phyloP scores from a whole-genome alignment of 768 basidiomycete species.

The Chalciporus chontae region DNA sequence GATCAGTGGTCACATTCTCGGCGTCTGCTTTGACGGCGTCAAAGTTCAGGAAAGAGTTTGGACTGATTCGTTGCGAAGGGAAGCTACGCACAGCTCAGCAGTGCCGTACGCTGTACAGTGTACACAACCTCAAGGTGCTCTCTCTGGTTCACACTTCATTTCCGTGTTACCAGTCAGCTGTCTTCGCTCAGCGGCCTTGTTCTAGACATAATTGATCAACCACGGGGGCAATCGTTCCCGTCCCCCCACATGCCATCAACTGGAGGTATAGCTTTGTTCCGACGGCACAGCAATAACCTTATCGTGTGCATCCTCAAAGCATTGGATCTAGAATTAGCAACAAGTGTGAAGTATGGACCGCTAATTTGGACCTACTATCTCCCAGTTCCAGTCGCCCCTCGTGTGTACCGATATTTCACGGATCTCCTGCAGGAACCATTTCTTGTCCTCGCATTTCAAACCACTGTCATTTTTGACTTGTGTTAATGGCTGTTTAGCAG shows the following conservation, averaged over 20 bases:
- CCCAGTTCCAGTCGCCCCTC: neutral
- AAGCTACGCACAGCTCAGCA: neutral
- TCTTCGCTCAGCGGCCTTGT: neutral
- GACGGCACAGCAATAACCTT: too few relatives aligned
- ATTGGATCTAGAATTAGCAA: too few relatives aligned
- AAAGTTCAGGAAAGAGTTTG: neutral
- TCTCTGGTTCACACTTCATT: neutral
- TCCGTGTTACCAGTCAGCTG: neutral
- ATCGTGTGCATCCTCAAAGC: too few relatives aligned
- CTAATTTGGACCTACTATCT: neutral
- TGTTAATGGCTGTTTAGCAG: neutral
- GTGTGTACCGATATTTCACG: neutral
- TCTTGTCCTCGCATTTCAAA: neutral
- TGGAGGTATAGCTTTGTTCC: too few relatives aligned
- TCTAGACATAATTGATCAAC: neutral
- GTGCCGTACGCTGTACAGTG: neutral
- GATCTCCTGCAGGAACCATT: neutral
- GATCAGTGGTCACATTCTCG: neutral
- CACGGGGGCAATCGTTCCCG: too few relatives aligned
- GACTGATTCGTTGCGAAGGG: slow-evolving; percentile 6
- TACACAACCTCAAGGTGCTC: too few relatives aligned
- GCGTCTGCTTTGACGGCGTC: neutral
- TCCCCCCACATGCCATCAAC: too few relatives aligned
- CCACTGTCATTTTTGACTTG: neutral
- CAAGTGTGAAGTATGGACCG: neutral